Evolutionary conservation across 176 grass and related monocot genomes (phyloP), one percentile per base, ranked within the genome.

Genomic region (Pontederia crassipes): DNA sequence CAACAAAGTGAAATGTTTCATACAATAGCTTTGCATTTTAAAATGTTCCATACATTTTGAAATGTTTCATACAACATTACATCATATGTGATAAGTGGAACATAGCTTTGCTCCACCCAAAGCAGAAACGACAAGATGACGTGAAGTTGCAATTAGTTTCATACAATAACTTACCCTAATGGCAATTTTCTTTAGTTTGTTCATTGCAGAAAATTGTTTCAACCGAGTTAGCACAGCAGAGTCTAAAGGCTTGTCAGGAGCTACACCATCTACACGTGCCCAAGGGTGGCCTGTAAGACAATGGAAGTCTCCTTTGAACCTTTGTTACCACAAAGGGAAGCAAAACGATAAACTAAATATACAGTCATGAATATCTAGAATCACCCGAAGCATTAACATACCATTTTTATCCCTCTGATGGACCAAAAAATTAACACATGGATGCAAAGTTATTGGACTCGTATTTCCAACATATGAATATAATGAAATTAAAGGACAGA

Each of bases 201-300:
- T 89, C 86, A 89, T 89, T 57, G 86, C 86, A 65, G 81, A 84
- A 69, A 89, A 89, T 52, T 89, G 86, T 75, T 89, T 89, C 17
- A 89, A 78, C 65, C 86, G 79, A 71, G 67, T 78, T 69, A 89
- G 59, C 28, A 89, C 81, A 84, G 86, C 81, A 78, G 74, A 84
- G 78, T 89, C 86, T 62, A 89, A 78, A 72, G 86, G 86, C 72
- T 89, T 89, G 67, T 84, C 81, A 58, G 81, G 77, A 72, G 86
- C 81, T 64, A 78, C 67, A 72, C 86, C 86, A 75, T 84, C 81
- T 53, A 81, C 66, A 84, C 78, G 64, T 71, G 84, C 81, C 86
- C 86, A 89, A 58, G 86, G 86, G 75, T 89, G 81, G 58, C 86
- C 86, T 89, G 67, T 57, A 67, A 78, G 61, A 55, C 72, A 64